Evolutionary conservation across 192 early-diverging fungal genomes (phyloP), one percentile per base, ranked within the genome.

Genomic region (Umbelopsis isabellina): DNA sequence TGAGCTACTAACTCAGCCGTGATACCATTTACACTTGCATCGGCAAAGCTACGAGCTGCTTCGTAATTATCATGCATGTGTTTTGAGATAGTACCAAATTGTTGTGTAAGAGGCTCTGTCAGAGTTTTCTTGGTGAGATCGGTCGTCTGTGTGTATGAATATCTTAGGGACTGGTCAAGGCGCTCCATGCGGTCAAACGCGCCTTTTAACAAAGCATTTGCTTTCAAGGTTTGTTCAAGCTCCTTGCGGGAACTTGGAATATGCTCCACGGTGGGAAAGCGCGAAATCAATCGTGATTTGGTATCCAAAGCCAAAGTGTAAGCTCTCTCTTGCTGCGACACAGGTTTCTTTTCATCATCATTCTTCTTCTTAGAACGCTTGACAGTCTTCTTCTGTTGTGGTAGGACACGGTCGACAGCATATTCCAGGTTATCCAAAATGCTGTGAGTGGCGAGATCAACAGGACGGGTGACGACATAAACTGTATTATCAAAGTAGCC

Each of bases 401-500:
- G 55, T n/a, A 61, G 30, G 18, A 61, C 30, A 8, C 55, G 55
- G 16, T 61, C 27, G 2, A 61, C 55, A 11, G 55, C 55, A 35
- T 61, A 61, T 15, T 61, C 55, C 55, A 61, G 30, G 13, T 61
- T 61, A 35, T 61, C 55, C 55, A 61, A 61, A 61, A 61, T 61
- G 16, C 53, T 13, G 47, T 68, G n/a, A 13, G 87, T 84, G 48
- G 85, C 81, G 46, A 82, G 82, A 67, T 84, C 81, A 25, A 83
- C 86, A 21, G 86, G 87, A 64, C 80, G 81, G 45, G 89, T 80
- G 27, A 89, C 86, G 55, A 82, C 80, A 37, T 83, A 79, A 74
- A 91, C 81, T 18, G 83, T 85, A 77, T 77, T 82, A 46, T 84
- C 76, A 55, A 88, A 82, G 12, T 82, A 76, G 3, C 79, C 84